Percentiles rank a stretch among this genome's conserved stretches.
phyloP scores from a whole-genome alignment of 176 grass and related monocot species.

The Dendrocalamus sinicus region DNA sequence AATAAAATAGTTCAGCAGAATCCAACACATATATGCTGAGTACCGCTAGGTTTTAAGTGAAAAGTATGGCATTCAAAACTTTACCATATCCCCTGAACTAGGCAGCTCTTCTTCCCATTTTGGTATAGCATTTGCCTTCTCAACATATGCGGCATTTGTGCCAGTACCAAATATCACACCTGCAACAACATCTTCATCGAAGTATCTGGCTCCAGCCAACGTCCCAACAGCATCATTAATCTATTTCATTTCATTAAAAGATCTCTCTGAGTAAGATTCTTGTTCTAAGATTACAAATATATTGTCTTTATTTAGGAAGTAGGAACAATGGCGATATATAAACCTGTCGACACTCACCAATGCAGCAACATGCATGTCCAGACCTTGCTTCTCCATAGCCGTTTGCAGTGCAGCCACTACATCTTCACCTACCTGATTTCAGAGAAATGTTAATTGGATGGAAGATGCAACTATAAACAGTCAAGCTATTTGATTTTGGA shows the following conservation, averaged over 20 bases:
- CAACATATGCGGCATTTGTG: conserved; percentile 93
- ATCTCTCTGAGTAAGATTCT: neutral
- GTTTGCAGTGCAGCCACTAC: conserved; percentile 67
- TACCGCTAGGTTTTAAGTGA: conserved; percentile 19
- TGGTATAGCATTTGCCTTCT: conserved; percentile 65
- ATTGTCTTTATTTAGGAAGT: conserved; percentile 3
- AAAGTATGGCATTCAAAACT: conserved; percentile 12
- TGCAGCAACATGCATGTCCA: conserved; percentile 84
- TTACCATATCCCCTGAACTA: conserved; percentile 79
- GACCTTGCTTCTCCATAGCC: conserved; percentile 71
- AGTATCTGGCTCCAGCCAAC: conserved; percentile 79
- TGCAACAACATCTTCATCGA: conserved; percentile 68
- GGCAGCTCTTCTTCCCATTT: conserved; percentile 76
- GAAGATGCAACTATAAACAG: neutral
- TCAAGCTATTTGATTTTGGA: neutral
- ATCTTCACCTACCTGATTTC: conserved; percentile 77
- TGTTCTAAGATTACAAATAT: neutral
- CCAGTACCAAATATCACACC: conserved; percentile 94
- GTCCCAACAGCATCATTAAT: conserved; percentile 92
- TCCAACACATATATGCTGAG: neutral
- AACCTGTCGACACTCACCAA: conserved; percentile 52
- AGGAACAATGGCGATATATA: neutral
- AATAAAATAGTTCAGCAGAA: conserved; percentile 1
- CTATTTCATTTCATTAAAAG: conserved; percentile 54
- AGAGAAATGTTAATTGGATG: conserved; percentile 21